phyloP scores from a whole-genome alignment of 768 basidiomycete genomes.

The Gymnopilus dilepis region DNA sequence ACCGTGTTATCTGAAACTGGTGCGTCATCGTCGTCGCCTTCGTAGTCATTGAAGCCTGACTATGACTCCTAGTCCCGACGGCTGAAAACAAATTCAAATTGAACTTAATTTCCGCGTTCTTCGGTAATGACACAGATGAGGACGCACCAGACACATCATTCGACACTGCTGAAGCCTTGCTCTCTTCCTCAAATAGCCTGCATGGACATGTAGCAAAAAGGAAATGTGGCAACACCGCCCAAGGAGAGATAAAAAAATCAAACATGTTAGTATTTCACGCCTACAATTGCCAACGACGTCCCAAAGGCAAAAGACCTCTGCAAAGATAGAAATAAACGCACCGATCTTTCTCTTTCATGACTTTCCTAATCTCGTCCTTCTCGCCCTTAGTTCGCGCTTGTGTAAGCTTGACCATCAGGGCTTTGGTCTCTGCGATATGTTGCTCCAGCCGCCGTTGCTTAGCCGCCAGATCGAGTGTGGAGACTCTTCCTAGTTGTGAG shows the following conservation, averaged over 20 bases:
- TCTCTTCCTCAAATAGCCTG: conserved; percentile 44
- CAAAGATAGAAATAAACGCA: conserved; percentile 42
- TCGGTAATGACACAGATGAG: conserved; percentile 11
- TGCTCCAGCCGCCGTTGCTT: conserved; percentile 54
- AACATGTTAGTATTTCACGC: conserved; percentile 8
- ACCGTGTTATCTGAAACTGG: conserved; percentile 32
- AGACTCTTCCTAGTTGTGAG: conserved; percentile 6
- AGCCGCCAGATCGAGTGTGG: conserved; percentile 44
- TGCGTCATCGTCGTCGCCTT: conserved; percentile 23
- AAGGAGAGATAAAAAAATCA: conserved; percentile 14
- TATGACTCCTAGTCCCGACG: neutral
- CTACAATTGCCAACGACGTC: neutral
- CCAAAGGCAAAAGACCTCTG: conserved; percentile 8
- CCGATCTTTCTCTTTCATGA: conserved; percentile 58
- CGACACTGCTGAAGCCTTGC: conserved; percentile 6
- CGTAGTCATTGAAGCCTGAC: neutral
- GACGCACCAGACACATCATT: neutral
- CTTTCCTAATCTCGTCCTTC: conserved; percentile 48
- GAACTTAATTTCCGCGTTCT: neutral
- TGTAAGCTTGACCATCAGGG: conserved; percentile 51
- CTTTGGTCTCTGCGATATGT: conserved; percentile 58
- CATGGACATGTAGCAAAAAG: neutral
- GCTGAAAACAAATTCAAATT: conserved; percentile 14
- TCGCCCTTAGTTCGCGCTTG: conserved; percentile 55
- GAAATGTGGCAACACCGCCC: conserved; percentile 19